Evolutionary conservation across 2,329 filamentous ascomycete genomes (phyloP), one percentile per base, ranked within the genome.

Genomic region (Pseudopyrenochaeta lycopersici): DNA sequence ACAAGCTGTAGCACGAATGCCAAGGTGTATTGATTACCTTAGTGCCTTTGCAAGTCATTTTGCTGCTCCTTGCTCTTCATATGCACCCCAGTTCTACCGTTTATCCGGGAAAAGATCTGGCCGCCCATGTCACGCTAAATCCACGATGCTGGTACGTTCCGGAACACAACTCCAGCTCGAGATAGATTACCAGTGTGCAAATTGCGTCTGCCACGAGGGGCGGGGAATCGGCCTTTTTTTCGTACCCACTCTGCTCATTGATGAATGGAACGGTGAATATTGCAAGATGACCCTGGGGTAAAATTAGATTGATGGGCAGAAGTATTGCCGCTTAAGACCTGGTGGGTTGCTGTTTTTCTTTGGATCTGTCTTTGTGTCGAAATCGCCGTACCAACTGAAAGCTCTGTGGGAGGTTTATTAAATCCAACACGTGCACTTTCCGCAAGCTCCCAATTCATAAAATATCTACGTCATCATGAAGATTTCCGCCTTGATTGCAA

Each of bases 391-490:
- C 15, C 21, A 29, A 42, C 23, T 30, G 23, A 3, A 5, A 9
- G 21, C 40, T 41, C 15, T 4, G 36, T 23, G n/a, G 33, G 18
- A 18, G 32, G 9, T 36, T 39, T 6, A 20, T 18, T 27, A 9
- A 9, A 5, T 9, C 23, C 23, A 4, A 9, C 23, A 27, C 4
- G 4, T 27, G 23, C 23, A 27, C 23, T 4, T 27, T 27, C 23
- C 45, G 18, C 7, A 31, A 11, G 27, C 4, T 33, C 46, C 30
- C 23, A n/a, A 7, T 9, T 3, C 35, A 7, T 15, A 41, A 30
- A 15, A 20, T 27, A 29, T 18, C n/a, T 18, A n/a, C n/a, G n/a
- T 30, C 57, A 60, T 33, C 27, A 73, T 73, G 68, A 71, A 66
- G 52, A 31, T 71, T 46, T 63, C 63, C 14, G 55, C 54, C 3